A percentile compares a stretch with the other conserved stretches of the same genome.
Evolutionary conservation across 2,329 filamentous ascomycete genomes (phyloP).

Genomic region (Byssoonygena ceratinophila): DNA sequence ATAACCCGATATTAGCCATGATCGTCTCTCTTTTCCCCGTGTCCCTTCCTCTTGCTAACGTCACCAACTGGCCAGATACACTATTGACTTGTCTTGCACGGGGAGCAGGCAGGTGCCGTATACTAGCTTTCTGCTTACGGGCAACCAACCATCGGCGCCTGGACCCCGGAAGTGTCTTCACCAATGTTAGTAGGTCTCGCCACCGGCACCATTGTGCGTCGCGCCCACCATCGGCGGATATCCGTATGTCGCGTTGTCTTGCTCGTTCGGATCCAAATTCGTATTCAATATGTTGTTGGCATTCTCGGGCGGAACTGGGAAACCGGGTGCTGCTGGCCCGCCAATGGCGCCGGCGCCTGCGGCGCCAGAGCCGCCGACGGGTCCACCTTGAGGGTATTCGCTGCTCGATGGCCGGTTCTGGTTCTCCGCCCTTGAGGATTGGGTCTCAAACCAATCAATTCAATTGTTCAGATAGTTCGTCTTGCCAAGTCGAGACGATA

Average conservation of each 20-base stretch:
- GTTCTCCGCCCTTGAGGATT: constrained; percentile 61
- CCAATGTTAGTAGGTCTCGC: constrained; percentile 34
- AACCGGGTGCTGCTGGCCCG: constrained; percentile 25
- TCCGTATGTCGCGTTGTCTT: constrained; percentile 36
- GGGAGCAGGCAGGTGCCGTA: constrained; percentile 16
- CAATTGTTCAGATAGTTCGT: constrained; percentile 40
- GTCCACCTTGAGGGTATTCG: constrained; percentile 27
- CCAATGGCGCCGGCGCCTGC: constrained; percentile 20
- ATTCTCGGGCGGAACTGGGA: constrained; percentile 34
- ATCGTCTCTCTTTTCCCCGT: not conserved
- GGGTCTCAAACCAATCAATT: constrained; percentile 56
- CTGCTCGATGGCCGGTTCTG: constrained; percentile 48
- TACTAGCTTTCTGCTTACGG: constrained; percentile 14
- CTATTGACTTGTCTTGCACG: constrained; percentile 13
- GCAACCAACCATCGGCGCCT: constrained; percentile 12
- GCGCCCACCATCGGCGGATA: constrained; percentile 39
- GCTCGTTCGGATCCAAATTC: constrained; percentile 36
- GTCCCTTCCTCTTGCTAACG: not conserved
- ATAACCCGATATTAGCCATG: constrained; percentile 2
- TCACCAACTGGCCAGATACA: not conserved
- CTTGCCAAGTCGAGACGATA: constrained; percentile 29
- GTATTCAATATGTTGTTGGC: constrained; percentile 37
- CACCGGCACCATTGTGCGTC: constrained; percentile 39
- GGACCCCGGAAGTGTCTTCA: constrained; percentile 18
- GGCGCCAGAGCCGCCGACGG: constrained; percentile 19